Base-by-base conservation (phyloP, 192 early-diverging fungal species). In the Coemansia sp. region DNA sequence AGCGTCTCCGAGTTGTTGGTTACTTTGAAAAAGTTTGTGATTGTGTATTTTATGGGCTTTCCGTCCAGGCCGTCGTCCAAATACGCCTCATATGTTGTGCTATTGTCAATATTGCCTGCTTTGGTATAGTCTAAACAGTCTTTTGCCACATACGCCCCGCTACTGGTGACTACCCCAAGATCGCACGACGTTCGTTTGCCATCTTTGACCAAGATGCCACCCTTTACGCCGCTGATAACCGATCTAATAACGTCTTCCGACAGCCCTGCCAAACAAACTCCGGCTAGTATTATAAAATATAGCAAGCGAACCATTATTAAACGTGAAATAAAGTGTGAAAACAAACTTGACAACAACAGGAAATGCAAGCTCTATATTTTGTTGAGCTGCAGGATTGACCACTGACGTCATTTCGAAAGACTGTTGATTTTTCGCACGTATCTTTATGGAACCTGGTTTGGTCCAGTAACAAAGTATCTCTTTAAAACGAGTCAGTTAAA, bases 101-200 rank as follows among this genome's bases (percentile, higher is more conserved):
- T 43, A 14, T 29, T 47, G 27, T 64, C 19, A 1, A 64, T 23
- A 5, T 19, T 17, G 47, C 47, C 47, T 10, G 14, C 19, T 39
- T 50, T 41, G 10, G 39, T 22, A 55, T 22, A 64, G 39, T 64
- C 62, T 17, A 64, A 38, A 25, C 62, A 64, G 53, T 54, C 53
- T n/a, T 55, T 55, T 24, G 53, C 53, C 23, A 55, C 53, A 14
- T 55, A 55, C 4, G 53, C 24, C 3, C 52, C 38, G 4, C 23
- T 39, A 53, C 39, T 47, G 17, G 48, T 48, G 19, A 54, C 52
- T 11, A 64, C 62, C 9, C 62, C 62, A 35, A 64, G 50, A 35
- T 64, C 62, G 35, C 62, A 64, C 3, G 62, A 64, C 8, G 52
- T 64, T 5, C 52, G 62, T 12, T 64, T 55, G 19, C 62, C 62